phyloP scores from a whole-genome alignment of 2,329 filamentous ascomycete genomes.

The Penicillium sp. region DNA sequence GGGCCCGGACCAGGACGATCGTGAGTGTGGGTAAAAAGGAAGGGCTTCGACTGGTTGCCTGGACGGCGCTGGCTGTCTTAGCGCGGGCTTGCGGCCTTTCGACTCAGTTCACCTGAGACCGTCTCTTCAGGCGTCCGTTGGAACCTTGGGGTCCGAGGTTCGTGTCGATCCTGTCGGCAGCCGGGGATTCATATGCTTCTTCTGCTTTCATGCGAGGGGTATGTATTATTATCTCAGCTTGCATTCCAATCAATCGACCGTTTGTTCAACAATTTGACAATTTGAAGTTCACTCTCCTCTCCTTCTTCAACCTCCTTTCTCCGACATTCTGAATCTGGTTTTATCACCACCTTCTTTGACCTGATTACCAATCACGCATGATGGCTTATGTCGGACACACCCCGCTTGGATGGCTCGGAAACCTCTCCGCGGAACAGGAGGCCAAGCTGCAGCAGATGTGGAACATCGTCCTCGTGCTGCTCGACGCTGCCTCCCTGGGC shows the following conservation, averaged over 20 bases:
- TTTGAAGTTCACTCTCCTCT: background rate
- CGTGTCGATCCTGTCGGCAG: constrained; percentile 20
- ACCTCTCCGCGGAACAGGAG: constrained; percentile 83
- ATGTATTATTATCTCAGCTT: background rate
- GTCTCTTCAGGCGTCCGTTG: background rate
- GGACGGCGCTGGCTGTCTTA: background rate
- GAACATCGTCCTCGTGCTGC: constrained; percentile 68
- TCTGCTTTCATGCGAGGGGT: constrained; percentile 4
- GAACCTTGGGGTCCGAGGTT: constrained; percentile 25
- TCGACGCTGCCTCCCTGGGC: constrained; percentile 60
- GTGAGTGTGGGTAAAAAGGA: background rate
- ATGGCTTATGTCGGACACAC: constrained; percentile 21
- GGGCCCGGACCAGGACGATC: background rate
- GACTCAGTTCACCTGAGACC: constrained; percentile 5
- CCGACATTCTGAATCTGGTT: background rate
- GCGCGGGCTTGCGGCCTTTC: background rate
- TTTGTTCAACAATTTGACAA: background rate
- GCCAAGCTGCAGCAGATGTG: constrained; percentile 86
- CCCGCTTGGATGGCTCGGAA: constrained; percentile 73
- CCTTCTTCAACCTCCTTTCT: background rate
- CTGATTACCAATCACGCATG: constrained; percentile 8
- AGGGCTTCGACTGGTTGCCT: background rate
- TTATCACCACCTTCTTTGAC: background rate
- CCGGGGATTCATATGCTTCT: constrained; percentile 25
- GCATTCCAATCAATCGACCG: background rate